phyloP scores from a whole-genome alignment of 202 grass and related monocot species.

The Carex arenaria region DNA sequence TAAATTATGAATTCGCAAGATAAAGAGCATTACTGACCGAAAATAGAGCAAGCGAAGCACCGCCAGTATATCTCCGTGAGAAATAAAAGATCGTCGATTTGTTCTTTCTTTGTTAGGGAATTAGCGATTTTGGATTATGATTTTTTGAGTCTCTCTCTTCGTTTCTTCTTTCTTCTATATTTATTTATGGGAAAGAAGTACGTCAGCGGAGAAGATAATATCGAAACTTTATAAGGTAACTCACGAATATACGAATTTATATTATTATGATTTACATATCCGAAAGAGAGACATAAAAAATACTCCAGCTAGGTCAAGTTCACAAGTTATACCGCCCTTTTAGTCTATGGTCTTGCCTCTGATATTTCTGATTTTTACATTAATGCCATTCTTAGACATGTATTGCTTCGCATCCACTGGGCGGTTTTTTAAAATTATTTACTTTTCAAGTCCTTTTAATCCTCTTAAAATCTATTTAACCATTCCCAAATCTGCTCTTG shows the following conservation, averaged over 20 bases:
- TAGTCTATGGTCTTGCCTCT: neutral
- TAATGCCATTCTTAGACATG: conserved; percentile 1
- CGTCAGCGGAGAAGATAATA: conserved; percentile 26
- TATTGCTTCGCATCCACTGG: neutral
- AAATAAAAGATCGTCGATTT: neutral
- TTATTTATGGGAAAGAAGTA: conserved; percentile 20
- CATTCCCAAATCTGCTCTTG: neutral
- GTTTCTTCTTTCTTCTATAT: neutral
- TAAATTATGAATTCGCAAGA: neutral
- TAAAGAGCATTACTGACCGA: conserved; percentile 19
- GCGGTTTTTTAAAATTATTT: neutral
- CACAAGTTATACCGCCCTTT: conserved; percentile 13
- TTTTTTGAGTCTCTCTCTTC: conserved; percentile 10
- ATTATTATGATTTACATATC: neutral
- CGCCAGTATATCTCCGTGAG: neutral
- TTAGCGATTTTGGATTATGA: neutral
- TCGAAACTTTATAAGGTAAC: neutral
- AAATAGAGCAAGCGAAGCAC: conserved; percentile 9
- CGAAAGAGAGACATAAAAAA: neutral
- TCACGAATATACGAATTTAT: conserved; percentile 7
- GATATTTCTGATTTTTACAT: neutral
- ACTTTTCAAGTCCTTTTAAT: conserved; percentile 3
- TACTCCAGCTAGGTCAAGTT: conserved; percentile 28
- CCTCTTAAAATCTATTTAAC: neutral
- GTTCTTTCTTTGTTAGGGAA: neutral